Evolutionary conservation across 352 stramenopile species (phyloP).

Genomic region (Phytophthora macrochlamydospora): DNA sequence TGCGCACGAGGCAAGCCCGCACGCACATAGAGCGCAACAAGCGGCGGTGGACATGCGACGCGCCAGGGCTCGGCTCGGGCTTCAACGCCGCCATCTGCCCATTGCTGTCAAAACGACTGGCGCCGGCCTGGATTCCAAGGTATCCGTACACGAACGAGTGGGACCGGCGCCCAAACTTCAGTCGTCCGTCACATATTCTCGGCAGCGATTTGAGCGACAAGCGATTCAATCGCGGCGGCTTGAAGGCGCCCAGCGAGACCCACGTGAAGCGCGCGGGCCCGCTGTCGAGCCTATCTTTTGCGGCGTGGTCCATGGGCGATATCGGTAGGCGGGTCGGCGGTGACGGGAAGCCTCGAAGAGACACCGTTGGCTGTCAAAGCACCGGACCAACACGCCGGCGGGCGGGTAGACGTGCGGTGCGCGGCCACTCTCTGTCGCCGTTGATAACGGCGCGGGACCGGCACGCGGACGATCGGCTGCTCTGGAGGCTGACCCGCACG

Average conservation of each 20-base stretch:
- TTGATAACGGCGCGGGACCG: neutral
- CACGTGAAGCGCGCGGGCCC: neutral
- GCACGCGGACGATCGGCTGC: neutral
- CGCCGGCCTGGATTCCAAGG: neutral
- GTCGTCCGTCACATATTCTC: constrained; percentile 30
- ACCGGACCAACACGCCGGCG: constrained; percentile 25
- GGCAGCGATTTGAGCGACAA: constrained; percentile 16
- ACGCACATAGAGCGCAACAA: neutral
- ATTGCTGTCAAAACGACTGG: constrained; percentile 14
- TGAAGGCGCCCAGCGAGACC: neutral
- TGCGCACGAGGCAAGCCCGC: constrained; percentile 7
- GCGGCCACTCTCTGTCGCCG: constrained; percentile 16
- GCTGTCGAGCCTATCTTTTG: constrained; percentile 14
- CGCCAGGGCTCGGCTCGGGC: neutral
- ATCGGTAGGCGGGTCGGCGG: constrained; percentile 11
- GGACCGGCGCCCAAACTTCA: constrained; percentile 2
- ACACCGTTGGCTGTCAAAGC: constrained; percentile 24
- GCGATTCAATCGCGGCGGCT: constrained; percentile 14
- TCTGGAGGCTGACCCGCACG: neutral
- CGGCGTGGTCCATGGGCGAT: constrained; percentile 9
- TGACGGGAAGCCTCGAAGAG: constrained; percentile 12
- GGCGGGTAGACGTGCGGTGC: constrained; percentile 7
- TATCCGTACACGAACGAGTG: constrained; percentile 16
- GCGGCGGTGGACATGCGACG: constrained; percentile 14
- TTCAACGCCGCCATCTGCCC: constrained; percentile 12